Percentiles rank a stretch among this genome's conserved stretches.
Conservation (phyloP, 768 basidiomycete species). For the Epithele typhae region DNA sequence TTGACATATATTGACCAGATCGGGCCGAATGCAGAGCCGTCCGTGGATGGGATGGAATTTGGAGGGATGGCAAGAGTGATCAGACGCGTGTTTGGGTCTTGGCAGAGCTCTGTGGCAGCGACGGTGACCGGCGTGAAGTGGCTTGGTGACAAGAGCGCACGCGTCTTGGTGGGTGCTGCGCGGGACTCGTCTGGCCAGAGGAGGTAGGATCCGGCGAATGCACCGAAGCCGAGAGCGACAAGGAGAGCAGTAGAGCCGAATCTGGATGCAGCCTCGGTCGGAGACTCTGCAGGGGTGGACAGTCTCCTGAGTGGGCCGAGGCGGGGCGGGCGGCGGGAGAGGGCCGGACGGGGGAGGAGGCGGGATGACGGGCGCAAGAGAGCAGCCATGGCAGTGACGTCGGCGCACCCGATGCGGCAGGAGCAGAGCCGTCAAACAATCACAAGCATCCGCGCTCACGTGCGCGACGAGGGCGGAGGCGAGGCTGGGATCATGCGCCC, state of each 20-base stretch:
- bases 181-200: constrained; percentile 47
- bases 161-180: constrained; percentile 35
- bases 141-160: constrained; percentile 25
- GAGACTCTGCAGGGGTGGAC: too few relatives aligned
- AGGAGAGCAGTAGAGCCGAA: constrained; percentile 6
- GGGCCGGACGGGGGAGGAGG: too few relatives aligned
- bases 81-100: constrained; percentile 57
- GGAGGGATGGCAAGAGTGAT: constrained; percentile 57
- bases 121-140: constrained; percentile 58
- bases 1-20: constrained; percentile 82
- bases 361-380: too few relatives aligned
- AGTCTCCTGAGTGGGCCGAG: too few relatives aligned
- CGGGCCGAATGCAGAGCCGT: constrained; percentile 24
- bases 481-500: too few relatives aligned
- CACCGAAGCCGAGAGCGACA: constrained; percentile 35
- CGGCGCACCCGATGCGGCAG: too few relatives aligned
- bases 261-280: not conserved
- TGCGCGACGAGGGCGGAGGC: not conserved
- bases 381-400: too few relatives aligned
- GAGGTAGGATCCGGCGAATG: constrained; percentile 45
- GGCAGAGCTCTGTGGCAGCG: constrained; percentile 42
- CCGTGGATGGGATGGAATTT: constrained; percentile 19
- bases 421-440: not conserved
- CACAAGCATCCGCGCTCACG: constrained; percentile 3
- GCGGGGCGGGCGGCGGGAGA: too few relatives aligned